phyloP scores from a whole-genome alignment of 352 stramenopile genomes.

The Lagenidium giganteum region DNA sequence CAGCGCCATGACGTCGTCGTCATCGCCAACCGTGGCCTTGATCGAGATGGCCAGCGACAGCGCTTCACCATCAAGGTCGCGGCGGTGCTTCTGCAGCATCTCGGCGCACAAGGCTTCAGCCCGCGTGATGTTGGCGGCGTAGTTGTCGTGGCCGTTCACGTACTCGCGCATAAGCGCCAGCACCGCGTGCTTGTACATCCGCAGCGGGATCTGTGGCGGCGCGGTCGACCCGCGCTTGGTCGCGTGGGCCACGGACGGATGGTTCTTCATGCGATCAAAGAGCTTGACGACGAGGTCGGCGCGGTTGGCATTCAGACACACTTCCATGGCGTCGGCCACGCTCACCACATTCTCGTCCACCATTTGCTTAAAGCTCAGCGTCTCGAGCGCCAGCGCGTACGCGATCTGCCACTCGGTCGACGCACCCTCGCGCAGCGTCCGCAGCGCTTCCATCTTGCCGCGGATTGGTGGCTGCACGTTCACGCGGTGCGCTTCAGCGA shows the following conservation, averaged over 20 bases:
- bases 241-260: constrained; percentile 34
- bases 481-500: constrained; percentile 37
- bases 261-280: constrained; percentile 38
- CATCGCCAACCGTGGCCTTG: constrained; percentile 56
- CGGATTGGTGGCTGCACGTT: constrained; percentile 58
- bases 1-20: constrained; percentile 71
- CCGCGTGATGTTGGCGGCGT: constrained; percentile 32
- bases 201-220: constrained; percentile 32
- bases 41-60: constrained; percentile 79
- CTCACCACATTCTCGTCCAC: constrained; percentile 59
- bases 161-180: constrained; percentile 47
- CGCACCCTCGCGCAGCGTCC: constrained; percentile 22
- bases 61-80: constrained; percentile 51
- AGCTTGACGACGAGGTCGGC: constrained; percentile 51
- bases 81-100: constrained; percentile 57
- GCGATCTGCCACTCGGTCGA: constrained; percentile 68
- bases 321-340: constrained; percentile 60
- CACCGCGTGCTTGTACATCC: constrained; percentile 66
- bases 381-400: constrained; percentile 66
- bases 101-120: constrained; percentile 54
- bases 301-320: constrained; percentile 45
- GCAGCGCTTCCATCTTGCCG: constrained; percentile 53
- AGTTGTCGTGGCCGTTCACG: constrained; percentile 12
- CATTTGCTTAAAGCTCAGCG: constrained; percentile 63
- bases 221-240: not conserved